Conservation (phyloP, 257 asterid genomes). For the Nicotiana tomentosiformis region DNA sequence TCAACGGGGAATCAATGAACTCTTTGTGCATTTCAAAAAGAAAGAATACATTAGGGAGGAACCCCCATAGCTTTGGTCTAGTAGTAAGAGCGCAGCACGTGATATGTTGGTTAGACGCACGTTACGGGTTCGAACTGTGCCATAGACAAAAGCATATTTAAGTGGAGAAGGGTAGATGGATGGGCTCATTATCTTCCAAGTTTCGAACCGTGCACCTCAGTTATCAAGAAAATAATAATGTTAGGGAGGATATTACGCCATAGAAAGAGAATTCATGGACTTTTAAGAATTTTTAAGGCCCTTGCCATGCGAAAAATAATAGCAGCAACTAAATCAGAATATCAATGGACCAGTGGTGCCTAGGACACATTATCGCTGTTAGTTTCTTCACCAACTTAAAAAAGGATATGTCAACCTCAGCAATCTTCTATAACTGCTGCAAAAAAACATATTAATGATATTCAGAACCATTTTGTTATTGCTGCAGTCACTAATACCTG, state of each 20-base stretch:
- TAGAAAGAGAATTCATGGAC: not conserved
- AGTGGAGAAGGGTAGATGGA: too few relatives aligned
- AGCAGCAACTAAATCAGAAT: not conserved
- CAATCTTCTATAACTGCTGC: not conserved
- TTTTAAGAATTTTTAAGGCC: not conserved
- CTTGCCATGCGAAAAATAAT: not conserved
- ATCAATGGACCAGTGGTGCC: not conserved
- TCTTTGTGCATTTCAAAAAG: not conserved
- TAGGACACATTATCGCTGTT: not conserved
- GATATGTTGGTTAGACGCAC: too few relatives aligned
- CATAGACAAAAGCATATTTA: too few relatives aligned
- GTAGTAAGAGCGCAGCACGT: too few relatives aligned
- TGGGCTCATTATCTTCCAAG: too few relatives aligned
- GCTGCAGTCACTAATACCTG: not conserved
- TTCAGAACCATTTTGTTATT: not conserved
- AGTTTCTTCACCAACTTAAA: not conserved
- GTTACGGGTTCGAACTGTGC: too few relatives aligned
- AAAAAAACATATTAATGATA: not conserved
- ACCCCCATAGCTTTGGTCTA: too few relatives aligned
- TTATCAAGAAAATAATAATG: too few relatives aligned
- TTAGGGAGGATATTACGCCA: not conserved
- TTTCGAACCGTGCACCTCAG: too few relatives aligned
- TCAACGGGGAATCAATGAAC: not conserved
- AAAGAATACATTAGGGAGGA: not conserved
- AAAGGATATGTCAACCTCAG: not conserved